These are phyloP conservation scores for Vinca minor DNA, from an alignment of 257 asterid species.

Conservation along the genomic window DNA sequence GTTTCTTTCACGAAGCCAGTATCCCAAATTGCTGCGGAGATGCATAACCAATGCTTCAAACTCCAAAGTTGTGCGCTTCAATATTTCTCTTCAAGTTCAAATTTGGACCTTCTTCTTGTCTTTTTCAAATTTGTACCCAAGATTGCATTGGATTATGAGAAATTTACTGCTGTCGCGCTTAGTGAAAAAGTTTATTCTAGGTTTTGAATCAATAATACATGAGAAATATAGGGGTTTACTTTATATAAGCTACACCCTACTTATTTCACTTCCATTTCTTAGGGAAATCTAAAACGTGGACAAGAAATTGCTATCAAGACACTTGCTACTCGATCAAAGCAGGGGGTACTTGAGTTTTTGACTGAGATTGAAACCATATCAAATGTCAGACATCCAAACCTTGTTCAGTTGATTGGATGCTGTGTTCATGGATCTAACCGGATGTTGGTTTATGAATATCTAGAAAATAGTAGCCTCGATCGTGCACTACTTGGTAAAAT, in stretches of 20 bases:
- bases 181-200: background rate
- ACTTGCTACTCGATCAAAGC: constrained; percentile 71
- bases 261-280: constrained; percentile 28
- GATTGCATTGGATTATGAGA: background rate
- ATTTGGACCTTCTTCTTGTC: background rate
- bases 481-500: constrained; percentile 58
- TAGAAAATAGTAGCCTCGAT: constrained; percentile 78
- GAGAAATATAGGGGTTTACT: background rate
- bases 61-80: background rate
- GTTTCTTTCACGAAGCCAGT: background rate
- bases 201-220: background rate
- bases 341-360: constrained; percentile 74
- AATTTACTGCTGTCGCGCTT: background rate
- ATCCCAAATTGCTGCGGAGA: background rate
- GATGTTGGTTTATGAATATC: constrained; percentile 72
- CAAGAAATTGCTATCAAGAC: constrained; percentile 64
- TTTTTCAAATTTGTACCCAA: background rate
- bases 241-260: background rate
- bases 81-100: background rate
- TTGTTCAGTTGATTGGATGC: constrained; percentile 76
- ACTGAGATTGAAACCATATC: constrained; percentile 79
- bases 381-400: constrained; percentile 78
- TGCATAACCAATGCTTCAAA: background rate
- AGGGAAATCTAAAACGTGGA: constrained; percentile 67
- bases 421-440: constrained; percentile 59